Base-by-base conservation (phyloP, 257 asterid species). In the Nicotiana undulata region DNA sequence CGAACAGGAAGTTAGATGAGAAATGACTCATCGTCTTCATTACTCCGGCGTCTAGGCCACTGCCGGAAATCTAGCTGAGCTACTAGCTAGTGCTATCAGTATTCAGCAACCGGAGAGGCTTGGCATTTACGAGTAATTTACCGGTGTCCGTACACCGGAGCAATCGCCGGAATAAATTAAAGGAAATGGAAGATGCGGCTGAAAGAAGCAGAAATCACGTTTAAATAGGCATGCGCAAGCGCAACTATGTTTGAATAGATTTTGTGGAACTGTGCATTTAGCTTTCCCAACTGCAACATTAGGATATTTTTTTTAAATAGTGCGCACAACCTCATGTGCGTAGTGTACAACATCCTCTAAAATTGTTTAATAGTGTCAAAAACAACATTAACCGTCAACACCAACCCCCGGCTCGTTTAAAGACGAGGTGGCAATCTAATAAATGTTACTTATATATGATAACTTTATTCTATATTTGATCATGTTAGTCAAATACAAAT, bases 21-120 rank as follows among this genome's bases (percentile, higher is more conserved):
- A 72, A 72, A 51, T 34, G 51, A 74, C 63, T 74, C 79, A 74
- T 74, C 52, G 28, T 74, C 44, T 49, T 74, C 44, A 74, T 51
- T 51, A 4, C 56, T 13, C 56, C 56, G 56, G 56, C 56, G 18
- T 0, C 56, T 51, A 51, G 56, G 56, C 56, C 56, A 51, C 56
- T 13, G 56, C 17, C 56, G 56, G 56, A 4, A 51, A 51, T 51
- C 61, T 49, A 68, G 34, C 55, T 44, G 49, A 46, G 78, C 78
- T 40, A 28, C 5, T 70, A 13, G 56, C 18, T 70, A 40, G 53
- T 51, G 6, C 18, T 51, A 68, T 67, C 5, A 67, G 31, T 44
- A 70, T 70, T 70, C 58, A 70, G 77, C 20, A 34, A 6, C 56
- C 77, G 24, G 59, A 8, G 79, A 49, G 9, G 2, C 46, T 51